Evolutionary conservation across 352 stramenopile species (phyloP), one percentile per base, ranked within the genome.

Genomic region (Pythium rishiriense): DNA sequence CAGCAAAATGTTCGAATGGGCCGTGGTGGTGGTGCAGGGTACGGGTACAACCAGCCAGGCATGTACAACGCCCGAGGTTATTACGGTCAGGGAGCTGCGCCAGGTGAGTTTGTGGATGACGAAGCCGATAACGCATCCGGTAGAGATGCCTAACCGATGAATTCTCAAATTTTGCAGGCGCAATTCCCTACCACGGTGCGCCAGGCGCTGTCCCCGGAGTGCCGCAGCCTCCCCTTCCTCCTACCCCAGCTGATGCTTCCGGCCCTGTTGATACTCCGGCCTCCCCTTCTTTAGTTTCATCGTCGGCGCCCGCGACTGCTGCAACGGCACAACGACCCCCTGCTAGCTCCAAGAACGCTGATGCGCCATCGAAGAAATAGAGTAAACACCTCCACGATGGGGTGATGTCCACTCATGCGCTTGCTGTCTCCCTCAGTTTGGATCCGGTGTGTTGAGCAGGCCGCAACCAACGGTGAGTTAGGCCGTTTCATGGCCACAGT

Each of bases 1-100:
- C 81, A 88, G 53, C 75, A 73, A 41, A 83, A 86, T 64, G 76
- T 83, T 63, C 66, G 78, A 25, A 79, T 74, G 19, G 73, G 78
- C 22, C 71, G 68, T 26, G 48, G 43, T 12, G 47, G 54, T 29
- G 67, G 68, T 17, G 73, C 63, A 12, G 39, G 59, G 24, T 83
- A 84, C 33, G 68, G 73, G n/a, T 75, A 76, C 41, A 61, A 69
- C 39, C 79, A 87, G 70, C 80, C 84, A 28, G 62, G 65, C 31
- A 66, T 65, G 46, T 91, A 88, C 74, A 87, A 85, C 59, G 64
- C 62, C 24, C 78, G 74, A 28, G 77, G 73, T 19, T 88, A 86
- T 47, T 90, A 88, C 48, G 62, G 69, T 10, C 74, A 77, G 11
- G 78, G 76, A 9, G 74, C 75, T 37, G 62, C 67, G 33, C 50